phyloP scores from a whole-genome alignment of 2,329 filamentous ascomycete genomes.

The Dactylella cylindrospora region DNA sequence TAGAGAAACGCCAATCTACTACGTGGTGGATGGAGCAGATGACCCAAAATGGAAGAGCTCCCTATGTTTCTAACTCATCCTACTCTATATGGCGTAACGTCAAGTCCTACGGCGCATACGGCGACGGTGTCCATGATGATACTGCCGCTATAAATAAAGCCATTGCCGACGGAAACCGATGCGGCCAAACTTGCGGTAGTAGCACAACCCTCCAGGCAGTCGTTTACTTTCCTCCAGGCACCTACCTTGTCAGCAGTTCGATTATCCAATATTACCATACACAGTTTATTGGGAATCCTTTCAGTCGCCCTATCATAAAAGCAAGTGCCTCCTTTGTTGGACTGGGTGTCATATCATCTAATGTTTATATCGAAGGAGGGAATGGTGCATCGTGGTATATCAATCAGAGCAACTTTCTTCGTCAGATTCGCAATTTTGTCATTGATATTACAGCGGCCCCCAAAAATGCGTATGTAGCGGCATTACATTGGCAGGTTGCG shows the following conservation, averaged over 20 bases:
- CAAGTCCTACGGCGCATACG: slow-evolving; percentile 37
- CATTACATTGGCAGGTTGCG: slow-evolving; percentile 69
- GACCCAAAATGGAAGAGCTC: neutral
- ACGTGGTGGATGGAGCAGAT: slow-evolving; percentile 3
- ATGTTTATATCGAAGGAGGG: slow-evolving; percentile 72
- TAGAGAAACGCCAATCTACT: neutral
- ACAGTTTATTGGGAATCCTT: slow-evolving; percentile 76
- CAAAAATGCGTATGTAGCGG: slow-evolving; percentile 48
- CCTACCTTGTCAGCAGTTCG: slow-evolving; percentile 76
- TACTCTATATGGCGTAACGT: slow-evolving; percentile 5
- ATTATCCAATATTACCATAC: slow-evolving; percentile 90
- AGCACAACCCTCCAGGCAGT: slow-evolving; percentile 78
- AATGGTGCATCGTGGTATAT: slow-evolving; percentile 78
- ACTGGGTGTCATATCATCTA: slow-evolving; percentile 84
- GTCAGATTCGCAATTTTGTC: slow-evolving; percentile 77
- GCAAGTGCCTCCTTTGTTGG: slow-evolving; percentile 71
- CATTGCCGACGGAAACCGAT: slow-evolving; percentile 72
- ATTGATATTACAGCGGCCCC: slow-evolving; percentile 74
- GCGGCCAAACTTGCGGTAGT: slow-evolving; percentile 78
- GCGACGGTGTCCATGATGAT: slow-evolving; percentile 65
- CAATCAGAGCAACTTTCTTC: slow-evolving; percentile 82
- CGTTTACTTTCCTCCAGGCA: slow-evolving; percentile 86
- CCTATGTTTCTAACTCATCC: neutral
- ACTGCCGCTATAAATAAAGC: slow-evolving; percentile 76
- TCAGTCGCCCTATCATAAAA: slow-evolving; percentile 65